Percentiles rank a stretch among this genome's conserved stretches.
These are phyloP conservation scores for Coccomyxa subellipsoidea DNA, from an alignment of 163 green algal genomes.

Conservation along the genomic window DNA sequence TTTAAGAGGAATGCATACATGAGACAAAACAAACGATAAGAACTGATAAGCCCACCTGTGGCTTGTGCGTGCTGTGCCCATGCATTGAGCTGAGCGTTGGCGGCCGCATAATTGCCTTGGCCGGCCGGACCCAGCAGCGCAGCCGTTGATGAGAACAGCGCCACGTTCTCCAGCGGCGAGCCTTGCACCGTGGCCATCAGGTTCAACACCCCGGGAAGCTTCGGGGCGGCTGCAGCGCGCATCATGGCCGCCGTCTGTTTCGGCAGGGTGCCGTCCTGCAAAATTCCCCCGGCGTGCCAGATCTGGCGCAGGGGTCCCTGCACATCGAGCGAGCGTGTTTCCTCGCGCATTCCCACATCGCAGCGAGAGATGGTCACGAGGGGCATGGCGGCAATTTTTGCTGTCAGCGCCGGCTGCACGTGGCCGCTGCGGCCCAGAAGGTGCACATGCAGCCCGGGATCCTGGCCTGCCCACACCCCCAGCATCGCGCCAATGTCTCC, in stretches of 20 bases:
- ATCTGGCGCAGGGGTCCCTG: constrained; percentile 19
- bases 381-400: background rate
- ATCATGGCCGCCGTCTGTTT: constrained; percentile 30
- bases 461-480: background rate
- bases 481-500: constrained; percentile 51
- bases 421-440: background rate
- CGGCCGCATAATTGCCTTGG: constrained; percentile 50
- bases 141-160: constrained; percentile 45
- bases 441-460: background rate
- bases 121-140: constrained; percentile 42
- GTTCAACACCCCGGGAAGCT: constrained; percentile 17
- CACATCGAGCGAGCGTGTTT: background rate
- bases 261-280: constrained; percentile 45
- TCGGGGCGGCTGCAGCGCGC: constrained; percentile 45
- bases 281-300: constrained; percentile 64
- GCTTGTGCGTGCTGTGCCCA: background rate
- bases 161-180: background rate
- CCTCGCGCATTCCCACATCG: background rate
- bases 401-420: background rate
- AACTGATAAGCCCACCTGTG: background rate
- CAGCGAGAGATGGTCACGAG: background rate
- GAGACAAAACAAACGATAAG: background rate
- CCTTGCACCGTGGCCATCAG: constrained; percentile 24
- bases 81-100: constrained; percentile 30
- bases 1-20: background rate